A percentile compares a stretch with the other conserved stretches of the same genome.
Evolutionary conservation across 768 basidiomycete genomes (phyloP).

Genomic region (Kwoniella sp.): DNA sequence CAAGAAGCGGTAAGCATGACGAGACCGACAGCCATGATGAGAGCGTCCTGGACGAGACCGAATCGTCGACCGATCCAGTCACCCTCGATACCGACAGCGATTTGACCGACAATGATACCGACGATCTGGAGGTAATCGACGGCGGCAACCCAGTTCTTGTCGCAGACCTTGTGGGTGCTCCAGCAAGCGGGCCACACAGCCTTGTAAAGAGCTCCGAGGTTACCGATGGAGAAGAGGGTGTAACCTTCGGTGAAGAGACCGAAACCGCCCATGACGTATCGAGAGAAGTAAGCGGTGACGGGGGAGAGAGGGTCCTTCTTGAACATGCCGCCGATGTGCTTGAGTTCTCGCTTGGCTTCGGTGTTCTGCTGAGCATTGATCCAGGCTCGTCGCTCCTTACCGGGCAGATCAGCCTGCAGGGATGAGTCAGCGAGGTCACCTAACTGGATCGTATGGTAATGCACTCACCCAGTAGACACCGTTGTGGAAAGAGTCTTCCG

Average conservation of each 20-base stretch:
- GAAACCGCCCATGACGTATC: constrained; percentile 51
- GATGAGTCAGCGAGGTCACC: background rate
- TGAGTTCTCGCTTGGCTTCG: constrained; percentile 47
- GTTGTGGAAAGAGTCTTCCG: constrained; percentile 30
- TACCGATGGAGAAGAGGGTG: constrained; percentile 53
- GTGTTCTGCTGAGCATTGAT: constrained; percentile 43
- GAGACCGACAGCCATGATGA: constrained; percentile 52
- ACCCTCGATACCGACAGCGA: constrained; percentile 50
- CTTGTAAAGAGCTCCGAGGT: constrained; percentile 48
- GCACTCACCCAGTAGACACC: constrained; percentile 38
- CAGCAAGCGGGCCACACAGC: constrained; percentile 51
- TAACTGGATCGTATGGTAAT: background rate
- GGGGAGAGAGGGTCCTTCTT: constrained; percentile 49
- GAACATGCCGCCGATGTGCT: constrained; percentile 46
- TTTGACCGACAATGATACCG: constrained; percentile 52
- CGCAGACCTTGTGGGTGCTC: constrained; percentile 42
- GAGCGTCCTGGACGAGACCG: constrained; percentile 52
- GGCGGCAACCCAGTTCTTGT: constrained; percentile 49
- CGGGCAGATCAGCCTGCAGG: constrained; percentile 48
- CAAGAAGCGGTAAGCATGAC: constrained; percentile 54
- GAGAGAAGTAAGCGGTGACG: constrained; percentile 42
- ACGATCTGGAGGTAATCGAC: constrained; percentile 50
- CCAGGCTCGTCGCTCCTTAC: constrained; percentile 37
- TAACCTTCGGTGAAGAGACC: constrained; percentile 49
- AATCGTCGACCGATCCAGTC: constrained; percentile 53